These are phyloP conservation scores for Kwoniella botswanensis DNA, from an alignment of 768 basidiomycete genomes.

Conservation along the genomic window DNA sequence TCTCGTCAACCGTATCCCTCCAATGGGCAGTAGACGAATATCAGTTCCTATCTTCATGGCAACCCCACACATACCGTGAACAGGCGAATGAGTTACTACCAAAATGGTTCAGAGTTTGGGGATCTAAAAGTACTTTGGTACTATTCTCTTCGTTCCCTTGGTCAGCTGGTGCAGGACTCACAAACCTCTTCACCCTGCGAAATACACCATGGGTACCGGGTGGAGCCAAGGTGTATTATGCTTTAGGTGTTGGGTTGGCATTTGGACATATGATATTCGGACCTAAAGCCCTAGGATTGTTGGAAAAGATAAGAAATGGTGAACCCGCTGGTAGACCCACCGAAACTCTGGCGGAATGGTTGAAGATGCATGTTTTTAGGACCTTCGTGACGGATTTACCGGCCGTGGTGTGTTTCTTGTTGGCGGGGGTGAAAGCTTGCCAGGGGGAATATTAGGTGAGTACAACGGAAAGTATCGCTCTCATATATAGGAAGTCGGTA, in stretches of 20 bases:
- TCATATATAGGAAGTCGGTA: no score
- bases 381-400: slow-evolving; percentile 11
- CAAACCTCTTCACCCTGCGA: slow-evolving; percentile 3
- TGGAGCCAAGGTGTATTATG: background rate
- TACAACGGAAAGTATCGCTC: background rate
- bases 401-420: slow-evolving; percentile 8
- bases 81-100: background rate
- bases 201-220: background rate
- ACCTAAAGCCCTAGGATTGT: slow-evolving; percentile 8
- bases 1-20: slow-evolving; percentile 10
- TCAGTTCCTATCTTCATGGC: slow-evolving; percentile 17
- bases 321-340: slow-evolving; percentile 7
- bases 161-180: slow-evolving; percentile 1
- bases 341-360: slow-evolving; percentile 1
- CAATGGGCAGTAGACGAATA: slow-evolving; percentile 22
- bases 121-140: background rate
- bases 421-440: slow-evolving; percentile 2
- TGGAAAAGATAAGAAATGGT: slow-evolving; percentile 13
- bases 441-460: background rate
- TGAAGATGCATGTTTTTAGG: slow-evolving; percentile 15
- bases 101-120: slow-evolving; percentile 12
- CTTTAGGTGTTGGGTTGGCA: background rate
- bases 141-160: slow-evolving; percentile 9
- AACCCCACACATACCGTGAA: background rate
- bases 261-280: slow-evolving; percentile 17